These are phyloP conservation scores for Galeopsis tetrahit DNA, from an alignment of 257 asterid genomes.

Conservation along the genomic window DNA sequence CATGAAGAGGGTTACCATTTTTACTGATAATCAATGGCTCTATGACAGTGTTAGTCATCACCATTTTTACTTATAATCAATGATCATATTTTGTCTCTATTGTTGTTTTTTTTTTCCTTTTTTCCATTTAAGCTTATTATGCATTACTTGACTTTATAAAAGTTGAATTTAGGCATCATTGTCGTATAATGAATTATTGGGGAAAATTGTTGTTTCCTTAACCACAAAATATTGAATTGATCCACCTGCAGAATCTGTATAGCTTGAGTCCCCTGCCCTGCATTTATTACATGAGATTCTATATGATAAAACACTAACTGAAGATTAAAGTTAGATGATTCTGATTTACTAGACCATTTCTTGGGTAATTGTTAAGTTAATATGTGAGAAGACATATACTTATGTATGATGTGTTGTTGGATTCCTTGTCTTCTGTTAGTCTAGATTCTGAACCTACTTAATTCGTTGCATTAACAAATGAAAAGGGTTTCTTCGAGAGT, in stretches of 20 bases:
- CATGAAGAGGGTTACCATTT: conserved; percentile 41
- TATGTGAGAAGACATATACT: not conserved
- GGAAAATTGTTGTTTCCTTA: not conserved
- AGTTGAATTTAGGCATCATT: not conserved
- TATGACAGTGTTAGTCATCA: conserved; percentile 47
- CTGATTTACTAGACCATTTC: too few relatives aligned
- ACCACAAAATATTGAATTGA: not conserved
- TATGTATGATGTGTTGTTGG: not conserved
- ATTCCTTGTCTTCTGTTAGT: not conserved
- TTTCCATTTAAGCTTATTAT: conserved; percentile 3
- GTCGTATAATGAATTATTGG: not conserved
- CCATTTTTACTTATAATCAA: too few relatives aligned
- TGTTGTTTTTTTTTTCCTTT: not conserved
- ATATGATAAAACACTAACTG: not conserved
- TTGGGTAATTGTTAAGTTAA: conserved; percentile 6
- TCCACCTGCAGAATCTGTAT: not conserved
- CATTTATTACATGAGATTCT: not conserved
- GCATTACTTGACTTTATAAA: not conserved
- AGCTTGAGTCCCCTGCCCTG: not conserved
- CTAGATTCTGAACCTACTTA: not conserved
- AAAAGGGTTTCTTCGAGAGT: not conserved
- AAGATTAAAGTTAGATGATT: conserved; percentile 9
- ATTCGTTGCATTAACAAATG: not conserved
- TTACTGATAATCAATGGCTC: conserved; percentile 37
- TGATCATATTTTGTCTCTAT: not conserved